Base-by-base conservation (phyloP, 768 basidiomycete species). In the Fomitopsis pulvina region DNA sequence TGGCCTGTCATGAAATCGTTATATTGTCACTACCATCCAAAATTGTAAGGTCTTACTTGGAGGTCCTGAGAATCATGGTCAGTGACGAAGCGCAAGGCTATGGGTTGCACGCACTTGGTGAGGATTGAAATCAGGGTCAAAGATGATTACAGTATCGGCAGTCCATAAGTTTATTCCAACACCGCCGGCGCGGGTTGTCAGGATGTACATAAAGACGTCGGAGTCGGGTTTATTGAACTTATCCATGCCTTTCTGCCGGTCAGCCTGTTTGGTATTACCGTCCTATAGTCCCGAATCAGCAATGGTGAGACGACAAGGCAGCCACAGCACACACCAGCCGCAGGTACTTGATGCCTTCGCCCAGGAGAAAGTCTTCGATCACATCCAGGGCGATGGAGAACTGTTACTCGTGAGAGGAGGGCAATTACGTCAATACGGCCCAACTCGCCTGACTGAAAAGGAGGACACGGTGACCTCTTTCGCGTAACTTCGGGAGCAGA, bases 51-150 rank as follows among this genome's bases (percentile, higher is more conserved):
- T 34, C 26, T 52, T 65, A 90, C 91, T 79, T 95, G 92, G 44
- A 94, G 72, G 68, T 94, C 92, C 85, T 87, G 55, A 40, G 34
- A n/a, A n/a, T 52, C 34, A 56, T 54, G 32, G 6, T 41, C 9
- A 40, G 11, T 28, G 20, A 38, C 5, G 2, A 28, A 22, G 14
- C 14, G 12, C 16, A 2, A 34, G 26, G 34, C 24, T 34, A 26
- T 30, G 44, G 26, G 32, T 9, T 3, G n/a, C 42, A 65, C 76
- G 24, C 41, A 85, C 86, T 75, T 87, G 87, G 68, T 96, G 92
- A n/a, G 95, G 95, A 61, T 99, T 99, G 66, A 93, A 99, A 70
- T 99, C 96, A 0, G 93, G 92, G 62, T 99, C 95, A 58, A 85
- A 90, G 48, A 92, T 84, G 39, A 92, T 86, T 25, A 94, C 92